Base-by-base conservation (phyloP, 352 stramenopile species). In the Hyaloperonospora arabidopsidis region DNA sequence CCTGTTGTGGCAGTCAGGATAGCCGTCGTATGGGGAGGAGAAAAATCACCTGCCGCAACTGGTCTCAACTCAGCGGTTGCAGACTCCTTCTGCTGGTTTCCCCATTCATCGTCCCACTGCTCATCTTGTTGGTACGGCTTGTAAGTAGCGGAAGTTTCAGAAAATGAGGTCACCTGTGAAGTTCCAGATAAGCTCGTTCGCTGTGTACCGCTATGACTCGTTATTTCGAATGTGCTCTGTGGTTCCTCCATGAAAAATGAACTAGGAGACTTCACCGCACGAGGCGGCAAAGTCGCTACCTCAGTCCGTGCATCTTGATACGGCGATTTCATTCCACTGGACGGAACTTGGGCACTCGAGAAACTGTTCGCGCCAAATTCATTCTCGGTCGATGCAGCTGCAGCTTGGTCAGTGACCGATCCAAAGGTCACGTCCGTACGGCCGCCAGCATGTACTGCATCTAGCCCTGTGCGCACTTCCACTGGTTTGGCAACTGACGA, bases 101-200 rank as follows among this genome's bases (percentile, higher is more conserved):
- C 41, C 52, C 45, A 69, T 14, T 62, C 39, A 6, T 60, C 52
- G 45, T 52, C 22, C 56, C 56, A 68, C 45, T 53, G 40, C 21
- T 67, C 41, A 57, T 46, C 34, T 3, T 57, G 43, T 1, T 61
- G 49, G 46, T 51, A 36, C 48, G n/a, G 14, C 21, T 61, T 43
- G 38, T 40, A 21, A 47, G 46, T 52, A 44, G 40, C 21, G 13
- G 29, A 57, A 4, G 35, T 28, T 35, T 52, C 13, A 41, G 45
- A 36, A 21, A 45, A 39, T 36, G 52, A 13, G 13, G 23, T 36
- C 19, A 28, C 14, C 14, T 51, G 38, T 21, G 45, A 19, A 11
- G 28, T 23, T 14, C 4, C 35, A 54, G 52, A n/a, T 8, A 47
- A 52, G 38, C 22, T 51, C 12, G 23, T 38, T 28, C n/a, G 28